phyloP scores from a whole-genome alignment of 75 land plant species.

The Cryptomeria japonica region DNA sequence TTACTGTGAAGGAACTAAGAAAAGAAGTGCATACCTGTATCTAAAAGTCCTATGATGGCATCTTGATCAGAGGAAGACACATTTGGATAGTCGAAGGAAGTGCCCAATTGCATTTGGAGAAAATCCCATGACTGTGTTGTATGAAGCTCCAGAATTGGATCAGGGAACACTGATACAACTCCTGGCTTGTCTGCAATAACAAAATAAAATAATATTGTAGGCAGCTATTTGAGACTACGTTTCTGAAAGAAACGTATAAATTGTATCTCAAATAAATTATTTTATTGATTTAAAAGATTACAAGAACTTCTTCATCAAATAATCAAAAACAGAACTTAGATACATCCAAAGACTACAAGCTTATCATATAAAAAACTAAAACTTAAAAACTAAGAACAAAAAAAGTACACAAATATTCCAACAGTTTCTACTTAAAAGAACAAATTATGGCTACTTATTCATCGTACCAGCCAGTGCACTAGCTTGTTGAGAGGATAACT shows the following conservation, averaged over 20 bases:
- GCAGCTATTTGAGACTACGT: too few relatives aligned
- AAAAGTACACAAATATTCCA: too few relatives aligned
- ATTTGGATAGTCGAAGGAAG: not conserved
- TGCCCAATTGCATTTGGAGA: conserved; percentile 33
- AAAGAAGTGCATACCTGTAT: conserved; percentile 51
- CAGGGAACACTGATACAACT: conserved; percentile 70
- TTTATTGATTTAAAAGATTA: too few relatives aligned
- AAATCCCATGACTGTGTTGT: conserved; percentile 91
- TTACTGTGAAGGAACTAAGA: too few relatives aligned
- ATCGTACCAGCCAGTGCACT: conserved; percentile 40
- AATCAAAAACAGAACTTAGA: too few relatives aligned
- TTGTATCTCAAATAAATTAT: too few relatives aligned
- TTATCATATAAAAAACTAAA: too few relatives aligned
- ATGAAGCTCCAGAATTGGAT: conserved; percentile 52
- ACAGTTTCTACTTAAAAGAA: not conserved
- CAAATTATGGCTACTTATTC: not conserved
- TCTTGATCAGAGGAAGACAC: conserved; percentile 23
- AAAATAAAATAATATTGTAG: not conserved
- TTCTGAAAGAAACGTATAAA: too few relatives aligned
- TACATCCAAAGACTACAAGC: too few relatives aligned
- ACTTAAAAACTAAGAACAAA: too few relatives aligned
- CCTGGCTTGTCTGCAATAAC: conserved; percentile 34
- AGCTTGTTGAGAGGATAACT: conserved; percentile 63
- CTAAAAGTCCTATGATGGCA: conserved; percentile 73
- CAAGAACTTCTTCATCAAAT: too few relatives aligned